These are phyloP conservation scores for Aristolochia fimbriata DNA, from an alignment of 164 flowering plant species.

Conservation along the genomic window DNA sequence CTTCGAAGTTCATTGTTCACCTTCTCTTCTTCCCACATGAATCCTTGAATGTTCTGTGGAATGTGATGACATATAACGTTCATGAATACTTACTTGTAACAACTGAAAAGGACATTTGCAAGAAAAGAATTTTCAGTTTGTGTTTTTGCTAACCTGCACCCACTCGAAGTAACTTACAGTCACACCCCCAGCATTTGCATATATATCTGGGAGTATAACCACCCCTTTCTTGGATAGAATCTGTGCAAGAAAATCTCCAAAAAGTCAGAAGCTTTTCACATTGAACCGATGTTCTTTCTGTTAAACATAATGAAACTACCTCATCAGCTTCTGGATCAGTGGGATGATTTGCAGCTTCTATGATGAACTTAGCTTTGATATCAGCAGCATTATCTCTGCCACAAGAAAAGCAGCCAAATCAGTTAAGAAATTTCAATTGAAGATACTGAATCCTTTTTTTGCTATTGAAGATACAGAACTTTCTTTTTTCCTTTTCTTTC, in stretches of 20 bases:
- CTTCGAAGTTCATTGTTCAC: constrained; percentile 59
- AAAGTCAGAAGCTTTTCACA: background rate
- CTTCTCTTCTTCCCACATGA: constrained; percentile 92
- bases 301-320: constrained; percentile 21
- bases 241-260: constrained; percentile 10
- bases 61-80: background rate
- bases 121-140: background rate
- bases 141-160: constrained; percentile 42
- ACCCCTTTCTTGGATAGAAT: constrained; percentile 62
- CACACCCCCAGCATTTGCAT: constrained; percentile 79
- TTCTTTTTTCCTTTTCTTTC: no score
- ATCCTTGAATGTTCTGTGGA: constrained; percentile 85
- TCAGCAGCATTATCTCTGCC: constrained; percentile 62
- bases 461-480: background rate
- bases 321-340: constrained; percentile 84
- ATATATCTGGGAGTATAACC: constrained; percentile 59
- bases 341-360: constrained; percentile 83
- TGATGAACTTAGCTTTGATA: constrained; percentile 65
- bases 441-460: background rate
- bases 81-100: background rate
- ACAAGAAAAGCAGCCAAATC: background rate
- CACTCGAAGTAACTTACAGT: constrained; percentile 43
- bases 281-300: background rate
- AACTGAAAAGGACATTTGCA: no score
- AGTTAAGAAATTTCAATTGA: background rate